A percentile compares a stretch with the other conserved stretches of the same genome.
These are phyloP conservation scores for Secale cereale DNA, from an alignment of 176 grass and related monocot species.

Conservation along the genomic window DNA sequence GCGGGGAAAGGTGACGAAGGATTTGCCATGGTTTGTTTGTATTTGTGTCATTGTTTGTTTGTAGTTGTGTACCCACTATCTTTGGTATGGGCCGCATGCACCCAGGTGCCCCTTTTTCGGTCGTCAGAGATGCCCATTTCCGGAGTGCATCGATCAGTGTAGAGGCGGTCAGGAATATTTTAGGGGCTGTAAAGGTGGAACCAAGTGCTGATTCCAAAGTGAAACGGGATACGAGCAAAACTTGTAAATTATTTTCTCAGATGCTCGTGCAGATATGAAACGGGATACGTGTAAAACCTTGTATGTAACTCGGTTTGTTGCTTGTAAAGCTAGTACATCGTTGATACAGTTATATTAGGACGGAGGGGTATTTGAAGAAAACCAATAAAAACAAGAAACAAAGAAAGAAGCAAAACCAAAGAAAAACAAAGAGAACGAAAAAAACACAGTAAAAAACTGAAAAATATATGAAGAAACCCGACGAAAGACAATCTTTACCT, in stretches of 20 bases:
- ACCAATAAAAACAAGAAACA: too few species aligned
- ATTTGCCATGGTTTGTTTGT: background rate
- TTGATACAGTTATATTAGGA: too few species aligned
- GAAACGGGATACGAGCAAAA: background rate
- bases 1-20: constrained; percentile 8
- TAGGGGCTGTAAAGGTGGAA: constrained; percentile 1
- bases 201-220: background rate
- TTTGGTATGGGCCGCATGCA: constrained; percentile 4
- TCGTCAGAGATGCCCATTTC: background rate
- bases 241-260: background rate
- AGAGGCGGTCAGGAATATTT: background rate
- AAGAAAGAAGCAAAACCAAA: too few species aligned
- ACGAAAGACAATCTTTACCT: too few species aligned
- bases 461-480: too few species aligned
- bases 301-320: background rate
- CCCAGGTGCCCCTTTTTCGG: background rate
- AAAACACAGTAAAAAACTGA: too few species aligned
- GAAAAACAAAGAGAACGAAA: too few species aligned
- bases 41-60: too few species aligned
- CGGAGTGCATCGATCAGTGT: background rate
- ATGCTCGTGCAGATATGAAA: background rate
- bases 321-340: too few species aligned
- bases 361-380: too few species aligned
- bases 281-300: background rate
- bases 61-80: constrained; percentile 22